Percentiles rank a stretch among this genome's conserved stretches.
Evolutionary conservation across 176 grass and related monocot species (phyloP).

Genomic region (Elymus sibiricus): DNA sequence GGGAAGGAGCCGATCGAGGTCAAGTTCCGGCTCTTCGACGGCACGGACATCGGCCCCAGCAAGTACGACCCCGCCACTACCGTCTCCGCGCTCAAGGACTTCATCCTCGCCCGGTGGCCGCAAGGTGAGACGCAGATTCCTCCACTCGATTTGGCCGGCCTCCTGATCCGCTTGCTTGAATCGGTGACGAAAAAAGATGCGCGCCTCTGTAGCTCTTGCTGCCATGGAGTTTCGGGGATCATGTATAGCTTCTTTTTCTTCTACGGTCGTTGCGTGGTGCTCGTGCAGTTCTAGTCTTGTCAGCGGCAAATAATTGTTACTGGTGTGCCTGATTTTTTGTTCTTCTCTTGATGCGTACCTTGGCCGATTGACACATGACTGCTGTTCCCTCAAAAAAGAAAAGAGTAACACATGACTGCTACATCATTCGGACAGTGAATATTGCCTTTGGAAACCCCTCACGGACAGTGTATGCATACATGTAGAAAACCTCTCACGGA

Average conservation of each 20-base stretch:
- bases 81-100: constrained; percentile 82
- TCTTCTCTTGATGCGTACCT: not conserved
- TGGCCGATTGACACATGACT: not conserved
- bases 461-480: not conserved
- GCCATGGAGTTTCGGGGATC: not conserved
- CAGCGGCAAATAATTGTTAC: not conserved
- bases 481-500: not conserved
- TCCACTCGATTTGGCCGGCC: constrained; percentile 10
- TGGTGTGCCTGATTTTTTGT: not conserved
- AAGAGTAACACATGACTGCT: not conserved
- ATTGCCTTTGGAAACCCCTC: too few species aligned
- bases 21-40: constrained; percentile 82
- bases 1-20: constrained; percentile 76
- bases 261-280: not conserved
- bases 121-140: constrained; percentile 56
- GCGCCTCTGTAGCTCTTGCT: constrained; percentile 18
- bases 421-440: not conserved
- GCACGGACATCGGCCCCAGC: constrained; percentile 82
- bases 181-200: not conserved
- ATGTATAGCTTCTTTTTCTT: not conserved
- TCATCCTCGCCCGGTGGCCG: constrained; percentile 82
- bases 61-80: constrained; percentile 81
- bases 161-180: constrained; percentile 26
- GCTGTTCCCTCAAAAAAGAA: too few species aligned
- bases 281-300: not conserved